phyloP scores from a whole-genome alignment of 164 flowering plant genomes.

The Tinospora cordifolia region DNA sequence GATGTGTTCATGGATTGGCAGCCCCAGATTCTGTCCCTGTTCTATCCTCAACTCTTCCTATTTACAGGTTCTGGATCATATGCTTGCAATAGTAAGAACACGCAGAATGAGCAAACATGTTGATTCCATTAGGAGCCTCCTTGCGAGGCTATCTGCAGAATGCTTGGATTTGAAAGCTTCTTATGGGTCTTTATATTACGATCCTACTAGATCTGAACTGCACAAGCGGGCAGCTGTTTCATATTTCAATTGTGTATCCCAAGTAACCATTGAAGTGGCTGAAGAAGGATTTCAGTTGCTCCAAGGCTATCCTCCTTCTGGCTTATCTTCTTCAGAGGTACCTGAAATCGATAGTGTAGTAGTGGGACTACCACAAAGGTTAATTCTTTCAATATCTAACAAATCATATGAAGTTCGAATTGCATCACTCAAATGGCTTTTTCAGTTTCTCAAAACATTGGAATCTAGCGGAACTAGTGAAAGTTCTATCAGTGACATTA shows the following conservation, averaged over 20 bases:
- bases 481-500: slow-evolving; percentile 20
- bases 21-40: slow-evolving; percentile 50
- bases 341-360: slow-evolving; percentile 26
- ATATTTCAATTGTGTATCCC: slow-evolving; percentile 64
- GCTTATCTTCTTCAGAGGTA: slow-evolving; percentile 12
- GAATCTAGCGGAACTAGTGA: slow-evolving; percentile 16
- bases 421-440: slow-evolving; percentile 77
- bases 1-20: slow-evolving; percentile 72
- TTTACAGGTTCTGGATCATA: slow-evolving; percentile 56
- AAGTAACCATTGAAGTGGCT: slow-evolving; percentile 27
- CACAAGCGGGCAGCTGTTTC: slow-evolving; percentile 64
- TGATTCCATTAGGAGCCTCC: slow-evolving; percentile 37
- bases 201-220: slow-evolving; percentile 69
- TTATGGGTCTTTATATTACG: slow-evolving; percentile 36
- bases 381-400: slow-evolving; percentile 51
- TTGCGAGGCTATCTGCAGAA: slow-evolving; percentile 48
- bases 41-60: slow-evolving; percentile 55
- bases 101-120: slow-evolving; percentile 32
- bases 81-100: slow-evolving; percentile 60
- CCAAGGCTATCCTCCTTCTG: slow-evolving; percentile 16
- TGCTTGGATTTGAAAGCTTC: slow-evolving; percentile 49
- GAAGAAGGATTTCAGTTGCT: slow-evolving; percentile 29
- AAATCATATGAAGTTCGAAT: slow-evolving; percentile 78
- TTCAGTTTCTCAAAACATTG: slow-evolving; percentile 39
- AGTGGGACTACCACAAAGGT: slow-evolving; percentile 35